Percentiles rank a stretch among this genome's conserved stretches.
Conservation (phyloP, 2,329 filamentous ascomycete genomes). For the Nemania diffusa region DNA sequence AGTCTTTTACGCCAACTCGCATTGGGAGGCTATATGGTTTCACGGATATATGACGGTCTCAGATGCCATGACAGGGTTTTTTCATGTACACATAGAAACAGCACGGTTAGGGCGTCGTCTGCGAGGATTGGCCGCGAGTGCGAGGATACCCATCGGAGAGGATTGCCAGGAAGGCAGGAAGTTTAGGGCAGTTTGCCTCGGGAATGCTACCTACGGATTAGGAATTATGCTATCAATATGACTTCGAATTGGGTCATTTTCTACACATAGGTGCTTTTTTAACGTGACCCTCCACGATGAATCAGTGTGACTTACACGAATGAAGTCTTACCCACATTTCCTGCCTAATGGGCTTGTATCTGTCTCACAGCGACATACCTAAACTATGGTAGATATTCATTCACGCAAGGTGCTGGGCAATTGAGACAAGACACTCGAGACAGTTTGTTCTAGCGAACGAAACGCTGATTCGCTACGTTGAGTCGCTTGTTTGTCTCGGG, state of each 20-base stretch:
- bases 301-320: not conserved
- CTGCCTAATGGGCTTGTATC: not conserved
- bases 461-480: not conserved
- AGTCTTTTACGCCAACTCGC: slow-evolving; percentile 34
- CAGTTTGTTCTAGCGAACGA: not conserved
- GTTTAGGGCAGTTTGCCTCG: slow-evolving; percentile 35
- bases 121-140: slow-evolving; percentile 45
- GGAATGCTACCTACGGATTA: slow-evolving; percentile 24
- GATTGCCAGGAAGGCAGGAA: slow-evolving; percentile 37
- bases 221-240: slow-evolving; percentile 30
- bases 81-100: slow-evolving; percentile 38
- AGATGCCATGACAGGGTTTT: slow-evolving; percentile 31
- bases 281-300: not conserved
- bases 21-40: slow-evolving; percentile 40
- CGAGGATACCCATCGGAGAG: slow-evolving; percentile 49
- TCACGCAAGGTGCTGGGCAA: not conserved
- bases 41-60: slow-evolving; percentile 39
- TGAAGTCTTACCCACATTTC: not conserved
- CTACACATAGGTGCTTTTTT: not conserved
- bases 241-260: slow-evolving; percentile 34
- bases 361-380: not conserved
- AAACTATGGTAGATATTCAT: not conserved
- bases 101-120: slow-evolving; percentile 46
- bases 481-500: slow-evolving; percentile 17
- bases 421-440: slow-evolving; percentile 1